Conservation (phyloP, 306 rosid species). For the Pyrus pyrifolia region DNA sequence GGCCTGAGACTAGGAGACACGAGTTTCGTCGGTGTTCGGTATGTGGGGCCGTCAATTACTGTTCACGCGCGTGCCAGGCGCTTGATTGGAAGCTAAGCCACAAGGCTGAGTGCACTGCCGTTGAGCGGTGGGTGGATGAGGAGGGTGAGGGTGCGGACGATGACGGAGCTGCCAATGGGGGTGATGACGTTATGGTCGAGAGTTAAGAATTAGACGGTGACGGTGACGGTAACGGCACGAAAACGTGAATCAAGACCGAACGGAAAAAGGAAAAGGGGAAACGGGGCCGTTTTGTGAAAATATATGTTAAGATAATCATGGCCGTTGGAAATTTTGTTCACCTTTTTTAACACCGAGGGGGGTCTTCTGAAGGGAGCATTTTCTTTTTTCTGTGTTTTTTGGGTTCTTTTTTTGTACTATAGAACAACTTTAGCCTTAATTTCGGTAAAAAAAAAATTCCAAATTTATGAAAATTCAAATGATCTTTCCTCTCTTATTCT, state of each 20-base stretch:
- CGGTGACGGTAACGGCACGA: constrained; percentile 12
- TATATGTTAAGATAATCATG: constrained; percentile 10
- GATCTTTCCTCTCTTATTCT: neutral
- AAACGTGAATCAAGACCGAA: neutral
- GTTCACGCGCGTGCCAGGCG: constrained; percentile 97
- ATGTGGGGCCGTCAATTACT: constrained; percentile 72
- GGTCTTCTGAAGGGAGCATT: neutral
- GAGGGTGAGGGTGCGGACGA: constrained; percentile 40
- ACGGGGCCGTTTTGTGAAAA: constrained; percentile 27
- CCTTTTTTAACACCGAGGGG: constrained; percentile 17
- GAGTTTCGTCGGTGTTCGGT: constrained; percentile 93
- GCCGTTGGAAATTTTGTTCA: constrained; percentile 14
- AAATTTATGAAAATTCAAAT: constrained; percentile 1
- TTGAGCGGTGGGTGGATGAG: constrained; percentile 62
- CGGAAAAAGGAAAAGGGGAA: neutral
- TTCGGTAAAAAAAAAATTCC: constrained; percentile 8
- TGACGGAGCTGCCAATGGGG: constrained; percentile 31
- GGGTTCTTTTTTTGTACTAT: constrained; percentile 1
- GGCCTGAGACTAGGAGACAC: constrained; percentile 80
- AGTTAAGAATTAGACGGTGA: constrained; percentile 22
- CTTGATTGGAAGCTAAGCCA: constrained; percentile 93
- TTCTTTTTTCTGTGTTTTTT: neutral
- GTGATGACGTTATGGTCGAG: constrained; percentile 26
- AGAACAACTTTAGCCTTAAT: constrained; percentile 29
- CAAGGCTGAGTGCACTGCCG: constrained; percentile 66